A percentile compares a stretch with the other conserved stretches of the same genome.
Evolutionary conservation across 2,329 filamentous ascomycete species (phyloP).

Genomic region (Fusarium fujikuroi): DNA sequence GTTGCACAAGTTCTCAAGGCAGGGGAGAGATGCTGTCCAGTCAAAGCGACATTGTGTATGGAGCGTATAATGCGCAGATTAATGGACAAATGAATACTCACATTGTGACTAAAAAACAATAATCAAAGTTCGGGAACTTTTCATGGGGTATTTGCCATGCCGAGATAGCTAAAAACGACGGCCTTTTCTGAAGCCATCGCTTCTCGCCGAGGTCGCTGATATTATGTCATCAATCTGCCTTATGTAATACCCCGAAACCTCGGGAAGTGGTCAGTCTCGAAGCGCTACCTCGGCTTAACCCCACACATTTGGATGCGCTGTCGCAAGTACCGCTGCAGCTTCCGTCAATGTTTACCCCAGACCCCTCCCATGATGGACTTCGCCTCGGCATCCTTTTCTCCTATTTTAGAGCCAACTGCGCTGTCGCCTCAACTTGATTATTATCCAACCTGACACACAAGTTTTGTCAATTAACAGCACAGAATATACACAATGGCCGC

Average conservation of each 20-base stretch:
- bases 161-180: not conserved
- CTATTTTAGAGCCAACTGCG: conserved; percentile 27
- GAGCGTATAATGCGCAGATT: not conserved
- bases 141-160: not conserved
- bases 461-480: not conserved
- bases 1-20: too few relatives aligned
- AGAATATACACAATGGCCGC: conserved; percentile 71
- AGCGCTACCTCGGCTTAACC: conserved; percentile 47
- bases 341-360: conserved; percentile 31
- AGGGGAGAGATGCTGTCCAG: not conserved
- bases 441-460: not conserved
- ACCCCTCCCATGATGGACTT: conserved; percentile 36
- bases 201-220: not conserved
- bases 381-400: conserved; percentile 32
- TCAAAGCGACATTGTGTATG: not conserved
- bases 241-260: conserved; percentile 31
- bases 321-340: conserved; percentile 35
- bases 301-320: conserved; percentile 37
- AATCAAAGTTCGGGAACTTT: not conserved
- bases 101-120: not conserved
- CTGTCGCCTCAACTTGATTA: not conserved
- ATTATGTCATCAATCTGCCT: not conserved
- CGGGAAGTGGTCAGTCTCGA: conserved; percentile 31
- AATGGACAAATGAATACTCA: too few relatives aligned
- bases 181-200: not conserved